These are phyloP conservation scores for Leishmania tropica DNA, from an alignment of 208 protist species.

Conservation along the genomic window DNA sequence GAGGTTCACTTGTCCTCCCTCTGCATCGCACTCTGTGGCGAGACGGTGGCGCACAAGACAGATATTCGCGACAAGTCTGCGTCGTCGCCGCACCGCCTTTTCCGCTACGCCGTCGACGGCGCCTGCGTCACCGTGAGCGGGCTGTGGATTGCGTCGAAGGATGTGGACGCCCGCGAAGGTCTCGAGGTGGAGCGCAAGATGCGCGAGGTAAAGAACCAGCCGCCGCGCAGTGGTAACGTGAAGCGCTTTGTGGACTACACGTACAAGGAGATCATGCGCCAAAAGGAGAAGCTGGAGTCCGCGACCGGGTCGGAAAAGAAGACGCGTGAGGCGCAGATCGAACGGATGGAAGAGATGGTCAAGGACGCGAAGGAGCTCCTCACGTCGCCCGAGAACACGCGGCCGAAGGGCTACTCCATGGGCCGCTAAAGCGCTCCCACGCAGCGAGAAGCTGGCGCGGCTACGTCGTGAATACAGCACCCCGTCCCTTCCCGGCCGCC, in stretches of 20 bases:
- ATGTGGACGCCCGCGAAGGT: constrained; percentile 35
- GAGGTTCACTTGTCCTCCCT: constrained; percentile 81
- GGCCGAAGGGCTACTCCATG: constrained; percentile 66
- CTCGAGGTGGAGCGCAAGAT: constrained; percentile 76
- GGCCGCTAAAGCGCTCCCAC: constrained; percentile 5
- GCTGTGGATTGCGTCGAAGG: constrained; percentile 40
- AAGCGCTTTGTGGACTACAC: constrained; percentile 72
- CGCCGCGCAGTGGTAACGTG: constrained; percentile 79
- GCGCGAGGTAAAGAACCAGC: constrained; percentile 78
- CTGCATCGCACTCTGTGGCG: constrained; percentile 57
- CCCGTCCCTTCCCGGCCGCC: neutral
- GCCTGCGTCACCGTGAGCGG: constrained; percentile 60
- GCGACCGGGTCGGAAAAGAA: constrained; percentile 54
- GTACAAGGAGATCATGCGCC: constrained; percentile 65
- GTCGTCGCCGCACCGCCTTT: constrained; percentile 58
- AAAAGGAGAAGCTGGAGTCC: constrained; percentile 64
- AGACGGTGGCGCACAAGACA: constrained; percentile 45
- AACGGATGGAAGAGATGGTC: constrained; percentile 73
- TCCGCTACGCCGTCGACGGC: constrained; percentile 78
- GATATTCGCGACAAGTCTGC: constrained; percentile 70
- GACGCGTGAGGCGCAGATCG: constrained; percentile 44
- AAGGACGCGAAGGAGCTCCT: constrained; percentile 66
- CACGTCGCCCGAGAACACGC: constrained; percentile 52
- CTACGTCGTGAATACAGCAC: neutral
- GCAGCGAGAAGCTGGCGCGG: neutral